These are phyloP conservation scores for Lactarius pseudohatsudake DNA, from an alignment of 768 basidiomycete species.

Conservation along the genomic window DNA sequence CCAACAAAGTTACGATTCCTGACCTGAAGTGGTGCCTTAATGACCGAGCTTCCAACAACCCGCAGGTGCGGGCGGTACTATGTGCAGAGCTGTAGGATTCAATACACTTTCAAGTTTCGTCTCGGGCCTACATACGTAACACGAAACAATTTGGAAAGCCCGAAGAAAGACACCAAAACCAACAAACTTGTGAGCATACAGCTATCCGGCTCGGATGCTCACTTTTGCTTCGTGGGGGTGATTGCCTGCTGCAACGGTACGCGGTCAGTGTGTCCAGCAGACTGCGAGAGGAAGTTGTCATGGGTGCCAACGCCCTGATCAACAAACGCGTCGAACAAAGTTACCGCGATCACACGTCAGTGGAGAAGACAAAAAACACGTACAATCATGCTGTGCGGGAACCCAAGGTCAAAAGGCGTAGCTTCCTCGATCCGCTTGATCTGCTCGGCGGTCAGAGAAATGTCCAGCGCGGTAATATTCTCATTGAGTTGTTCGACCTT, in stretches of 20 bases:
- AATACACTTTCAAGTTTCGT: background rate
- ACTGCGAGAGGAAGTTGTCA: background rate
- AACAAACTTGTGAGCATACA: background rate
- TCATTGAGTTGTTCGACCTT: conserved; percentile 46
- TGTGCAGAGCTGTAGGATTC: background rate
- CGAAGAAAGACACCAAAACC: no score
- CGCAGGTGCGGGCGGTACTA: no score
- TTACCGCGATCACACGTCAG: background rate
- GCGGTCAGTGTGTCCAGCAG: conserved; percentile 2
- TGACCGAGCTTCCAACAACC: no score
- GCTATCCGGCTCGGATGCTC: background rate
- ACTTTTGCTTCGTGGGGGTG: background rate
- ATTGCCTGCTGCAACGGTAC: conserved; percentile 13
- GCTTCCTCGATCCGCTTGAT: conserved; percentile 43
- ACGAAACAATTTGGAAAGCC: background rate
- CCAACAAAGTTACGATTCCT: no score
- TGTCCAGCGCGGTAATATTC: conserved; percentile 47
- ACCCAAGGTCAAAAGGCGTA: conserved; percentile 44
- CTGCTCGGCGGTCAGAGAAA: conserved; percentile 43
- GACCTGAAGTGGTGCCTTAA: no score
- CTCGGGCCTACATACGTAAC: background rate
- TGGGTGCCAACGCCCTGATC: conserved; percentile 13
- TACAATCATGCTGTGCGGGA: conserved; percentile 36
- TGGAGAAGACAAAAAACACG: background rate
- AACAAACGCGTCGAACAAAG: background rate